phyloP scores from a whole-genome alignment of 192 early-diverging fungal species.

The Backusella luteola region DNA sequence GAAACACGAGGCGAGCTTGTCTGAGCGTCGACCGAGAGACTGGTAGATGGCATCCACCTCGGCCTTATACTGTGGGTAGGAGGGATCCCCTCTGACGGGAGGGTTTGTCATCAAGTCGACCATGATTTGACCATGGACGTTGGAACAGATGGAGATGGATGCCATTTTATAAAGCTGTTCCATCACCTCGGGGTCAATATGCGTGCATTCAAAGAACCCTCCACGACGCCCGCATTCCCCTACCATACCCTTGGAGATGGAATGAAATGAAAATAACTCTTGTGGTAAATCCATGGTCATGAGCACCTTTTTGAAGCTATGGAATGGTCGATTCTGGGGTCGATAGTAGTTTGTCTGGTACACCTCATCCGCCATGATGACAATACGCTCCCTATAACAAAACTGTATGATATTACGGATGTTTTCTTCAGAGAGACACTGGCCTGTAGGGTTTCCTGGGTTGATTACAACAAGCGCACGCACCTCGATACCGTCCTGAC shows the following conservation, averaged over 20 bases:
- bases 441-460: constrained; percentile 97
- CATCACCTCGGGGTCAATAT: constrained; percentile 68
- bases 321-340: constrained; percentile 76
- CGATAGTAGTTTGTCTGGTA: constrained; percentile 96
- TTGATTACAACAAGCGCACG: constrained; percentile 96
- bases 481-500: constrained; percentile 75
- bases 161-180: constrained; percentile 92
- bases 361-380: constrained; percentile 94
- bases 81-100: constrained; percentile 73
- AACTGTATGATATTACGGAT: constrained; percentile 87
- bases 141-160: constrained; percentile 89
- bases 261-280: constrained; percentile 95
- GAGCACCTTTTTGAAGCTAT: constrained; percentile 94
- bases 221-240: constrained; percentile 97
- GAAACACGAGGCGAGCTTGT: constrained; percentile 71
- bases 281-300: constrained; percentile 53
- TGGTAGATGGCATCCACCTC: constrained; percentile 74
- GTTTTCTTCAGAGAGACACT: constrained; percentile 72
- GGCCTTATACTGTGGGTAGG: constrained; percentile 65
- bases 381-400: constrained; percentile 74
- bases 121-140: constrained; percentile 90
- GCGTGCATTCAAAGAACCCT: constrained; percentile 93
- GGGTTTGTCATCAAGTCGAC: constrained; percentile 91
- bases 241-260: constrained; percentile 95
- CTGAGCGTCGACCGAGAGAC: constrained; percentile 76